Evolutionary conservation across 805 yeast species (phyloP), one percentile per base, ranked within the genome.

Genomic region (Ogataea corticis): DNA sequence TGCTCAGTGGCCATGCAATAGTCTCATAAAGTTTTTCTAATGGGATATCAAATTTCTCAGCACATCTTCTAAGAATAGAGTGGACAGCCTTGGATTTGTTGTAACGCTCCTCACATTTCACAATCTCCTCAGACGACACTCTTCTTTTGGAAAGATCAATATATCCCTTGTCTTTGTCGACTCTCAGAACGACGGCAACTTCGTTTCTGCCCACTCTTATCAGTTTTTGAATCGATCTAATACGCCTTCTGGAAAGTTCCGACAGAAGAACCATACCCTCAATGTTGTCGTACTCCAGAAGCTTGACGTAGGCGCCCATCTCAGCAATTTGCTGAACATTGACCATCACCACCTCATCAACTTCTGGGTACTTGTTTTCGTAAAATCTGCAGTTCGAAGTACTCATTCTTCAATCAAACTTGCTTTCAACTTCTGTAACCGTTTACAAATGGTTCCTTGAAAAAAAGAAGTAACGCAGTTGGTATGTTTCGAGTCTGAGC

Each of bases 121-220:
- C 83, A 55, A 94, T 92, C 69, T 94, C 99, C 72, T 94, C 99
- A 31, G 97, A 84, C n/a, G 95, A 84, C 45, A 92, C 99, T 68
- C 97, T 84, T 80, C 98, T 91, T 71, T 94, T 94, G 46, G 97
- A 90, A 63, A 94, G 77, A 73, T 94, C 99, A 65, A 94, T 94
- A 71, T 94, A 94, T 38, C 99, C 99, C 71, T 94, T 94, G 69
- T 94, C 99, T 70, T 91, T 91, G 72, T 94, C 99, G 50, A 94
- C 99, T 76, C 99, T 86, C 64, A 94, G 77, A 9, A 94, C 99
- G 49, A 94, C 97, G 28, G 92, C 99, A 45, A 94, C 97, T 72
- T 94, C 99, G 65, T 94, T 94, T 68, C 95, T 89, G 55, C 99
- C 99, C 53, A 94, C 98, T 74, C 98, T 86, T 69, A 94, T 91